Conservation (phyloP, 2,329 filamentous ascomycete species). For the Ramichloridium luteum region DNA sequence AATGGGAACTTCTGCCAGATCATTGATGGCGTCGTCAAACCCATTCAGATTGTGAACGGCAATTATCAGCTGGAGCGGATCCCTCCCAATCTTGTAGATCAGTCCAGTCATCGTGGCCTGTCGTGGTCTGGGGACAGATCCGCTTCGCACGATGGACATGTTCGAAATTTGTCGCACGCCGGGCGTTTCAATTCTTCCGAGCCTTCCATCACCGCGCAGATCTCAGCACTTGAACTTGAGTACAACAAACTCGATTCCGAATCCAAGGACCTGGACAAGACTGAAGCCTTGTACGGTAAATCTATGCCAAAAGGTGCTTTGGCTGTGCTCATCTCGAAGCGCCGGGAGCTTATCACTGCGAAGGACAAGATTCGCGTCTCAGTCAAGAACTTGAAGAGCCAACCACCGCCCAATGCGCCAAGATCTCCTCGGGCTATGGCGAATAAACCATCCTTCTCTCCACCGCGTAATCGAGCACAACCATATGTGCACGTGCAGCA, state of each 20-base stretch:
- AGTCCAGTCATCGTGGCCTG: conserved; percentile 13
- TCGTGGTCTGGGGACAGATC: conserved; percentile 3
- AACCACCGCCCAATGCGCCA: conserved; percentile 14
- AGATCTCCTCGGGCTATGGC: conserved; percentile 15
- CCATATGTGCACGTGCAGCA: conserved; percentile 10
- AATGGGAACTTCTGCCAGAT: conserved; percentile 27
- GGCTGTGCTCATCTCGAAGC: conserved; percentile 22
- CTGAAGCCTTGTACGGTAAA: conserved; percentile 25
- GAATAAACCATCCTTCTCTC: conserved; percentile 14
- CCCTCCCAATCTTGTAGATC: conserved; percentile 23
- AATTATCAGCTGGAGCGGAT: conserved; percentile 24
- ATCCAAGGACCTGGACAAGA: conserved; percentile 26
- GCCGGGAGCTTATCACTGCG: conserved; percentile 22
- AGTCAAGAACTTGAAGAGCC: conserved; percentile 22
- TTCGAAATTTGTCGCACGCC: neutral
- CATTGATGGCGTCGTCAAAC: conserved; percentile 23
- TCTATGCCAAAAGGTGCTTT: conserved; percentile 22
- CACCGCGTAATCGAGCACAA: conserved; percentile 10
- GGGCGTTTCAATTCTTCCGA: conserved; percentile 8
- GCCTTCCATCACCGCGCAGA: conserved; percentile 20
- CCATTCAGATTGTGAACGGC: conserved; percentile 16
- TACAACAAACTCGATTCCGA: conserved; percentile 26
- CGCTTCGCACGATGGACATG: neutral
- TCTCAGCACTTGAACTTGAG: conserved; percentile 25
- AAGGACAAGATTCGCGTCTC: conserved; percentile 26